Evolutionary conservation across 179 eudicot species (phyloP).

Genomic region (Silene noctiflora): DNA sequence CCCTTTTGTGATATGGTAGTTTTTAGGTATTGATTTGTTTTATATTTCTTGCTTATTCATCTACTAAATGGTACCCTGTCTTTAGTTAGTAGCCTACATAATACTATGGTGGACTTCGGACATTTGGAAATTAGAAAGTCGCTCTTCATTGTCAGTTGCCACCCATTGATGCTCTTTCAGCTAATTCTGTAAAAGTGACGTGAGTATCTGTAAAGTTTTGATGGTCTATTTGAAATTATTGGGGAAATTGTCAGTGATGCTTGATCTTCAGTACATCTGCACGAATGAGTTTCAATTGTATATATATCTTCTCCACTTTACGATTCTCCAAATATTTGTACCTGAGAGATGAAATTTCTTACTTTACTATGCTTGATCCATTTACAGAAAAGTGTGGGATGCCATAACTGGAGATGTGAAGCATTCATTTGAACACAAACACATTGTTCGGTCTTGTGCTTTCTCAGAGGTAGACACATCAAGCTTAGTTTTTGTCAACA

Average conservation of each 20-base stretch:
- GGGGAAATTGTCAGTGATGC: no score
- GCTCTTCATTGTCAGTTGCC: neutral
- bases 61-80: neutral
- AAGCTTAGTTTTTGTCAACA: constrained; percentile 1
- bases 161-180: neutral
- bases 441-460: constrained; percentile 91
- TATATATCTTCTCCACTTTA: neutral
- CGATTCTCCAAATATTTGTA: neutral
- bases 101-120: neutral
- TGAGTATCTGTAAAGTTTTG: neutral
- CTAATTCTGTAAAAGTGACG: neutral
- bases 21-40: neutral
- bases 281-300: no score
- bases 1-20: neutral
- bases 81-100: no score
- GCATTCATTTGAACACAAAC: constrained; percentile 97
- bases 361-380: constrained; percentile 9
- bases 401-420: constrained; percentile 87
- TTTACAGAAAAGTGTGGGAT: constrained; percentile 88
- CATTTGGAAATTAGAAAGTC: neutral
- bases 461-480: constrained; percentile 65
- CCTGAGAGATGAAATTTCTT: neutral
- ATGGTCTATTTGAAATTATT: no score
- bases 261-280: no score
- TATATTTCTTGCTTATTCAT: neutral